Evolutionary conservation across 106 monocot genomes (phyloP), one percentile per base, ranked within the genome.

Genomic region (Dendrobium nobile): DNA sequence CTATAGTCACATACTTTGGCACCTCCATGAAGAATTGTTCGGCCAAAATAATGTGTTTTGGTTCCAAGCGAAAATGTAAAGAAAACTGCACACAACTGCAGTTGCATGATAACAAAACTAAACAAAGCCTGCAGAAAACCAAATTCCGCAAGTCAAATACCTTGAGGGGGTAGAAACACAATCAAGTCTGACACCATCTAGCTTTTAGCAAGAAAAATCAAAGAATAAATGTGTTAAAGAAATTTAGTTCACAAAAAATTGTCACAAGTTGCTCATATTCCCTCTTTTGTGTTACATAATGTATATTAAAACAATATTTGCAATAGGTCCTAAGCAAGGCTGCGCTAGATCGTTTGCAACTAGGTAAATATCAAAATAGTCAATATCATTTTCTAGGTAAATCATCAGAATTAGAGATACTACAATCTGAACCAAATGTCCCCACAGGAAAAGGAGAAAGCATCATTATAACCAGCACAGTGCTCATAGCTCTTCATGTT

Each of bases 61-160:
- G 98, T 99, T 84, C 98, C 98, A 83, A 99, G 90, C 68, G 98
- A 99, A 85, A 99, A 99, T 77, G 98, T 99, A 81, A 95, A 99
- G 83, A 99, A 99, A 59, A 99, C 89, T 42, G 98, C 82, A 72
- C 88, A 89, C 33, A 99, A 75, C 85, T 99, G 98, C 20, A 99
- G 88, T 77, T 99, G 98, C 98, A 99, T 95, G 3, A 84, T 95
- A 75, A 95, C 77, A 83, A 99, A 99, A 85, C 93, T 94, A 80
- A 94, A 90, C 41, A 96, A 22, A 83, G 96, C 96, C 96, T 96
- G 93, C 81, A 90, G 26, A 80, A 3, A 22, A 77, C 26, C 8
- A 8, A 56, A 82, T 47, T 70, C 56, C 19, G 26, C 2, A 24
- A 47, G 45, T 26, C 47, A 76, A 47, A 22, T 7, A 27, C 9